A percentile compares a stretch with the other conserved stretches of the same genome.
Evolutionary conservation across 1,284 basidiomycete genomes (phyloP).

Genomic region (Sanguinoderma infundibulare): DNA sequence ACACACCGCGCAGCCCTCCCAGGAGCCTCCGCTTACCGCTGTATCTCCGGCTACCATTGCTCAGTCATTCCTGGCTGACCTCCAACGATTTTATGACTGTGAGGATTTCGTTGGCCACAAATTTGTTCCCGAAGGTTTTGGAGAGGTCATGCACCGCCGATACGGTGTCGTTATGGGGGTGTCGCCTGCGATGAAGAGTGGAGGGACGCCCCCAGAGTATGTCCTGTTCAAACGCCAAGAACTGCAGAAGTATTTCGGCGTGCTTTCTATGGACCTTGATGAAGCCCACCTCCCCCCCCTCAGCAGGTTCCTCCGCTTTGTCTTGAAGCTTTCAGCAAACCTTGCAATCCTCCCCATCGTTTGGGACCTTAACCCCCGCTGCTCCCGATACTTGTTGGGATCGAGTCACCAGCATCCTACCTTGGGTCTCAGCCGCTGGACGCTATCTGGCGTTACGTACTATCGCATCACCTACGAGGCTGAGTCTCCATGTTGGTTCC

Average conservation of each 20-base stretch:
- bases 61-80: not conserved
- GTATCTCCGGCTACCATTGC: not conserved
- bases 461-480: not conserved
- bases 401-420: not conserved
- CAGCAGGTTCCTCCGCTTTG: not conserved
- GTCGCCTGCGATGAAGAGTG: not conserved
- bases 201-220: not conserved
- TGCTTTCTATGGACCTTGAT: not conserved
- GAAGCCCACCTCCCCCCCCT: not conserved
- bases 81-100: not conserved
- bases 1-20: not conserved
- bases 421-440: not conserved
- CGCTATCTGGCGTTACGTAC: not conserved
- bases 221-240: not conserved
- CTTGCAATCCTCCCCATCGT: not conserved
- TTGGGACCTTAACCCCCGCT: slow-evolving; percentile 2
- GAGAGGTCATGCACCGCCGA: not conserved
- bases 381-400: not conserved
- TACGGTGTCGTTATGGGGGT: not conserved
- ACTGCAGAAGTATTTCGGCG: slow-evolving; percentile 4
- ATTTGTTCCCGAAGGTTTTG: not conserved
- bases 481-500: not conserved
- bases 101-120: not conserved
- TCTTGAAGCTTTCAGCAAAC: not conserved
- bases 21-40: not conserved